Evolutionary conservation across 768 basidiomycete species (phyloP), one percentile per base, ranked within the genome.

Genomic region (Cystobasidiopsis lactophilus): DNA sequence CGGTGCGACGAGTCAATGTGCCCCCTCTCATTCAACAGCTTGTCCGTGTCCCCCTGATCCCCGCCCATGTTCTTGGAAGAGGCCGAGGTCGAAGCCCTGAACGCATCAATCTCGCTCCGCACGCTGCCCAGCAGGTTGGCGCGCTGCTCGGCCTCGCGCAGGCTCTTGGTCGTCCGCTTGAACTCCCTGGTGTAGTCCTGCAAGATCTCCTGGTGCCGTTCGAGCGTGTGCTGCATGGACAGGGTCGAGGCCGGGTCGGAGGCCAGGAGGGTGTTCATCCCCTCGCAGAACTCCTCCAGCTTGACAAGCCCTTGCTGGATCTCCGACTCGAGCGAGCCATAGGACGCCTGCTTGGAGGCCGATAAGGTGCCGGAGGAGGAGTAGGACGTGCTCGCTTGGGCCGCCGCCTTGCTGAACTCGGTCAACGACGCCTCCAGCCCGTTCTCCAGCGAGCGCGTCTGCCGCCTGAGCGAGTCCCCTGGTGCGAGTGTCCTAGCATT

Each of bases 361-460:
- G 64, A 79, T 77, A 41, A 70, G 70, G 2, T 81, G 75, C 74
- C 56, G 80, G 72, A 29, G 71, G 72, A 40, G 10, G 57, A 53
- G 44, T 61, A 59, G 5, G 57, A 57, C 7, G 65, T 60, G 1
- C 65, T 62, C 33, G 68, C 67, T 11, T 60, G 62, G 3, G 80
- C 75, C 7, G 82, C 85, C 39, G 93, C 71, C 60, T 85, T 82
- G 19, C 85, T 77, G 67, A 96, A 96, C 10, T 84, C 73, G 0
- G 85, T 85, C 29, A 98, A 73, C 66, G 93, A 91, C 30, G 81
- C 70, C 64, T 93, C 85, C 57, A 96, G 82, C 23, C 85, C 74
- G 43, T 85, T 85, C 65, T 96, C 91, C 26, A 95, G 77, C 3
- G 88, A 88, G 61, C 89, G 74, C 68, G 85, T 85, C 67, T 91